Evolutionary conservation across 1,139 yeast species (phyloP).

Genomic region (Suhomyces panamericanus): DNA sequence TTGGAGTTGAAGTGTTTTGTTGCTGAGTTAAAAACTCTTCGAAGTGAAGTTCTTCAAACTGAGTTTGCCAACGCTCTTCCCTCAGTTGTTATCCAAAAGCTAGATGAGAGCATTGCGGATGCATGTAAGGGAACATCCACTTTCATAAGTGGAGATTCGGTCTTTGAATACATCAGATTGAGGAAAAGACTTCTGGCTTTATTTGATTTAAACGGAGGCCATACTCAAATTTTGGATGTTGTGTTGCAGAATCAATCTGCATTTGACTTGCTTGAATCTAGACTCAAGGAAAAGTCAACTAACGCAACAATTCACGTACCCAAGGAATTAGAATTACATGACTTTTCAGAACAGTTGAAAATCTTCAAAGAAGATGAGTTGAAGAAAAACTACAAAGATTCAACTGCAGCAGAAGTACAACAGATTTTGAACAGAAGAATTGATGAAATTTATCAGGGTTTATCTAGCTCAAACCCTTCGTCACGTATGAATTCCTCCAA

Average conservation of each 20-base stretch:
- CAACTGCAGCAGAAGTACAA: constrained; percentile 17
- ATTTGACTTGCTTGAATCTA: neutral
- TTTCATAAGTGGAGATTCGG: constrained; percentile 20
- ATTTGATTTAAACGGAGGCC: constrained; percentile 31
- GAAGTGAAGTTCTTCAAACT: constrained; percentile 12
- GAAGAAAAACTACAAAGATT: constrained; percentile 12
- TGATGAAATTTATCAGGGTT: constrained; percentile 17
- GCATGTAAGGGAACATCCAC: constrained; percentile 15
- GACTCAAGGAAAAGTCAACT: neutral
- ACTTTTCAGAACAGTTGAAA: constrained; percentile 17
- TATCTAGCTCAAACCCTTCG: constrained; percentile 1
- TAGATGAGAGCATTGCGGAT: constrained; percentile 24
- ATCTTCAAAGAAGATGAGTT: constrained; percentile 17
- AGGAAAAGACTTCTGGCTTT: constrained; percentile 22
- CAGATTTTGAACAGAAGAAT: constrained; percentile 22
- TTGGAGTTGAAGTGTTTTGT: constrained; percentile 21
- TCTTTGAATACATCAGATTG: constrained; percentile 24
- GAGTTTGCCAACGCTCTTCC: constrained; percentile 5
- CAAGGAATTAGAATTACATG: constrained; percentile 24
- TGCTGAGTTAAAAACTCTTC: constrained; percentile 16
- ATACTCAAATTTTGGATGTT: constrained; percentile 37
- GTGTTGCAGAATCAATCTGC: constrained; percentile 15
- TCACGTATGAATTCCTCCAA: constrained; percentile 13
- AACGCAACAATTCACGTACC: constrained; percentile 22
- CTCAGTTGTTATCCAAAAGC: constrained; percentile 15